Evolutionary conservation across 2,329 filamentous ascomycete species (phyloP).

Genomic region (Chaetomium sp.): DNA sequence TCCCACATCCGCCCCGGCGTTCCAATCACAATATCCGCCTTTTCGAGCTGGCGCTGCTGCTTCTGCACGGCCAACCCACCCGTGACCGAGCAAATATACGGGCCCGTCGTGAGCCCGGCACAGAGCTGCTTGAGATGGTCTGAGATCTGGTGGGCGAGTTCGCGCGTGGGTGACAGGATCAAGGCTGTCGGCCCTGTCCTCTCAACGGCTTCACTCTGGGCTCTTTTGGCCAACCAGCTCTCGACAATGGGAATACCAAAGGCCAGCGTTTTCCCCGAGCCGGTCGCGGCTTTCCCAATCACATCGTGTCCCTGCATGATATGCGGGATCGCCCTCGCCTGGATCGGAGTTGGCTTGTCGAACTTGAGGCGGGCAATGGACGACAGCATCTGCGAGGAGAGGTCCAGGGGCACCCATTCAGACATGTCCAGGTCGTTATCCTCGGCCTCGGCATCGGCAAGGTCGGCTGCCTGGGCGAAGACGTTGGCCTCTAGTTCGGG

Average conservation of each 20-base stretch:
- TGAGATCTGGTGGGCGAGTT: slow-evolving; percentile 85
- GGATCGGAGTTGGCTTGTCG: slow-evolving; percentile 72
- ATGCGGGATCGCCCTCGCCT: slow-evolving; percentile 70
- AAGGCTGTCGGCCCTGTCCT: slow-evolving; percentile 60
- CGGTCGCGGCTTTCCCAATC: slow-evolving; percentile 91
- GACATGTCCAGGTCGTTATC: slow-evolving; percentile 63
- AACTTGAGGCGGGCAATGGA: slow-evolving; percentile 77
- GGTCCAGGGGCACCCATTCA: slow-evolving; percentile 66
- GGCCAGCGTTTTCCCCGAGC: slow-evolving; percentile 92
- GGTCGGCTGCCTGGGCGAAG: slow-evolving; percentile 51
- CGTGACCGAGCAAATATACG: slow-evolving; percentile 80
- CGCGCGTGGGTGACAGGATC: slow-evolving; percentile 84
- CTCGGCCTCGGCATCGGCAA: slow-evolving; percentile 44
- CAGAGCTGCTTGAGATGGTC: slow-evolving; percentile 76
- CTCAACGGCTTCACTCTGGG: slow-evolving; percentile 29
- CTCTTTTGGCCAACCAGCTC: slow-evolving; percentile 53
- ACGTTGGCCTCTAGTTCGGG: slow-evolving; percentile 39
- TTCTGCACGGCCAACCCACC: slow-evolving; percentile 93
- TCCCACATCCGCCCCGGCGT: slow-evolving; percentile 95
- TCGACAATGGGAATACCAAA: slow-evolving; percentile 93
- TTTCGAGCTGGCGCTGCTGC: slow-evolving; percentile 75
- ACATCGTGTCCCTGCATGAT: slow-evolving; percentile 82
- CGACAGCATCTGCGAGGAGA: slow-evolving; percentile 66
- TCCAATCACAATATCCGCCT: slow-evolving; percentile 86
- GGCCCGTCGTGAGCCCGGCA: slow-evolving; percentile 50